phyloP scores from a whole-genome alignment of 305 asterid genomes.

The Fraxinus albicans region DNA sequence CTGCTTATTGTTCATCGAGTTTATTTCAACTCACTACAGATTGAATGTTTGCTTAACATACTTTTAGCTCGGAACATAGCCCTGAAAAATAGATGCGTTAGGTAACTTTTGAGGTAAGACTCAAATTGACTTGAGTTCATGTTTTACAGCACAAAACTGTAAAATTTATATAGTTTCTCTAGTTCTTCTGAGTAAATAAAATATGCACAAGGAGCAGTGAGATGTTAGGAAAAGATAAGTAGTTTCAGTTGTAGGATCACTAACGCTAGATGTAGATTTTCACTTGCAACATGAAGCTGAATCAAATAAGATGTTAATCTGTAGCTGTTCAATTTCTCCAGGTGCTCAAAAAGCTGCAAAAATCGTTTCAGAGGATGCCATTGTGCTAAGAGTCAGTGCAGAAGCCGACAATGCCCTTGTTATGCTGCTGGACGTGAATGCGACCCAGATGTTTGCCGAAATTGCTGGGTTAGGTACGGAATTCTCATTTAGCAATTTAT shows the following conservation, averaged over 20 bases:
- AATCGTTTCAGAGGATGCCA: constrained; percentile 98
- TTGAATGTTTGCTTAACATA: not conserved
- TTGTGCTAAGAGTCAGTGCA: constrained; percentile 99
- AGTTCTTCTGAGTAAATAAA: not conserved
- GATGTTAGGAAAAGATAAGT: not conserved
- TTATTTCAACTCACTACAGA: not conserved
- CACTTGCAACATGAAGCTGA: constrained; percentile 20
- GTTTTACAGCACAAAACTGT: not conserved
- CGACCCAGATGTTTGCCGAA: constrained; percentile 99
- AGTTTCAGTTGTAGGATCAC: not conserved
- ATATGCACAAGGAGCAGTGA: not conserved
- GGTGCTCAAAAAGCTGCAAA: constrained; percentile 96
- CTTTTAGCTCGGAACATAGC: not conserved
- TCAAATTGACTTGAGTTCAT: not conserved
- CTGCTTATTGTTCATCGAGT: not conserved
- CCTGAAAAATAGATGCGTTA: not conserved
- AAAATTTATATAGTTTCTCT: not conserved
- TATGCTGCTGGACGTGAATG: constrained; percentile 99
- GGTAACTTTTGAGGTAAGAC: not conserved
- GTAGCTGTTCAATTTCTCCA: constrained; percentile 33
- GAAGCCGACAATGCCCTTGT: constrained; percentile 99
- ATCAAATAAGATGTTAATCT: constrained; percentile 2
- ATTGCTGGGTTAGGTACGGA: constrained; percentile 94
- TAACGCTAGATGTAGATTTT: not conserved
- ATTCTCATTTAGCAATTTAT: constrained; percentile 8